Conservation (phyloP, 345 rosid species). For the Lumnitzera racemosa region DNA sequence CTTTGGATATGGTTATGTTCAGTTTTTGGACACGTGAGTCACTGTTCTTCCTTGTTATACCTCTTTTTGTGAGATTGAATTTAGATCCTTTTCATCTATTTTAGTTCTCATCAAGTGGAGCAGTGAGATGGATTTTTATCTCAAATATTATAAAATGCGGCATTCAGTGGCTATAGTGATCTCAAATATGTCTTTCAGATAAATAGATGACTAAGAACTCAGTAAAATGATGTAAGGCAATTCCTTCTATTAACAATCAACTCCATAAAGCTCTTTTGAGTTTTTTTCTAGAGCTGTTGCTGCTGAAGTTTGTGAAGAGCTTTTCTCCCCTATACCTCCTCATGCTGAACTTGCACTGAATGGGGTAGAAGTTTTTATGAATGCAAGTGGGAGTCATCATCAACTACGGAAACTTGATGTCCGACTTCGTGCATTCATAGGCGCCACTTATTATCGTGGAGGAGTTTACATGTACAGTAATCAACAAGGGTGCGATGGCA, state of each 20-base stretch:
- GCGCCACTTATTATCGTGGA: constrained; percentile 79
- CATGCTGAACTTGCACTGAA: constrained; percentile 95
- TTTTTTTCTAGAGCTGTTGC: constrained; percentile 68
- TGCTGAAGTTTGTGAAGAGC: constrained; percentile 91
- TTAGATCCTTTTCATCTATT: too few relatives aligned
- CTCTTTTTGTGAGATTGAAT: too few relatives aligned
- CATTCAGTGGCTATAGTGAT: too few relatives aligned
- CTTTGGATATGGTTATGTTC: constrained; percentile 85
- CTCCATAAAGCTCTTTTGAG: neutral
- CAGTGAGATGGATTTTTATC: too few relatives aligned
- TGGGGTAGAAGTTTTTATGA: constrained; percentile 94
- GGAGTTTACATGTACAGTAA: constrained; percentile 97
- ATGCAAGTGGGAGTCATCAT: constrained; percentile 97
- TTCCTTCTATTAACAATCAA: neutral
- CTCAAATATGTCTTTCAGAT: too few relatives aligned
- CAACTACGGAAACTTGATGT: constrained; percentile 80
- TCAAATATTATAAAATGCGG: too few relatives aligned
- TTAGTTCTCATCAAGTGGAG: too few relatives aligned
- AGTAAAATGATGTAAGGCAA: neutral
- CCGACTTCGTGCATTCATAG: constrained; percentile 65
- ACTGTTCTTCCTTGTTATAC: neutral
- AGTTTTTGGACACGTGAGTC: constrained; percentile 80
- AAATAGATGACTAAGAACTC: neutral
- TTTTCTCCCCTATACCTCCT: constrained; percentile 70
- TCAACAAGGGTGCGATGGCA: constrained; percentile 97